Percentiles rank a stretch among this genome's conserved stretches.
Conservation (phyloP, 2,329 filamentous ascomycete species). For the Aschersonia sp. region DNA sequence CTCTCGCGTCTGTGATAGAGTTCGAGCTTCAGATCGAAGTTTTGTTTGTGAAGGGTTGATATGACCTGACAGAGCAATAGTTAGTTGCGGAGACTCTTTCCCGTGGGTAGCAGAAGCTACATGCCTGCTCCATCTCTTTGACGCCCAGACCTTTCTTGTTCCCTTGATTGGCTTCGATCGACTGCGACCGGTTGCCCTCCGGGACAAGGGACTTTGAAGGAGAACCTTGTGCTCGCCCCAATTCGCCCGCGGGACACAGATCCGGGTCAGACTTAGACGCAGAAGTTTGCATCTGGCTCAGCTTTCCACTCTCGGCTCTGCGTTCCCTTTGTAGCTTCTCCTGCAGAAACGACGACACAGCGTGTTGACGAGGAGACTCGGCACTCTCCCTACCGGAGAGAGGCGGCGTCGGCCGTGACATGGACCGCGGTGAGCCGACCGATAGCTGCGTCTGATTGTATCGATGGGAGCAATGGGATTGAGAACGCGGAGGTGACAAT, state of each 20-base stretch:
- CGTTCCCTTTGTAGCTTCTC: conserved; percentile 39
- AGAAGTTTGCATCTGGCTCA: conserved; percentile 12
- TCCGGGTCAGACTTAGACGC: conserved; percentile 22
- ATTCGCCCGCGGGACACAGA: conserved; percentile 22
- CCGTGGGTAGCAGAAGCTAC: conserved; percentile 6
- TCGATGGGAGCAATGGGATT: conserved; percentile 21
- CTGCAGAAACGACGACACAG: conserved; percentile 36
- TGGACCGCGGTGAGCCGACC: conserved; percentile 18
- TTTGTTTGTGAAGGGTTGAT: conserved; percentile 58
- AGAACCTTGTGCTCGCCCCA: conserved; percentile 22
- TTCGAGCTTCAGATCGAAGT: conserved; percentile 64
- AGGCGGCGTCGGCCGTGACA: conserved; percentile 24
- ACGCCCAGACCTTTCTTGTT: conserved; percentile 43
- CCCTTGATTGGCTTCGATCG: conserved; percentile 22
- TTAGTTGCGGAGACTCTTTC: neutral
- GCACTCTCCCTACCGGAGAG: conserved; percentile 26
- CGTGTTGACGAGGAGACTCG: conserved; percentile 24
- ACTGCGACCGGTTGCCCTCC: conserved; percentile 25
- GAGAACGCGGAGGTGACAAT: conserved; percentile 19
- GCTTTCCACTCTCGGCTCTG: conserved; percentile 30
- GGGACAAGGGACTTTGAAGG: conserved; percentile 19
- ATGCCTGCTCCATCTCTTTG: conserved; percentile 54
- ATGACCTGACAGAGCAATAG: conserved; percentile 32
- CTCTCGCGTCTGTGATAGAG: conserved; percentile 54
- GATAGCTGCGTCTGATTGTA: conserved; percentile 24